These are phyloP conservation scores for Cladosporium sp. DNA, from an alignment of 2,329 filamentous ascomycete genomes.

Conservation along the genomic window DNA sequence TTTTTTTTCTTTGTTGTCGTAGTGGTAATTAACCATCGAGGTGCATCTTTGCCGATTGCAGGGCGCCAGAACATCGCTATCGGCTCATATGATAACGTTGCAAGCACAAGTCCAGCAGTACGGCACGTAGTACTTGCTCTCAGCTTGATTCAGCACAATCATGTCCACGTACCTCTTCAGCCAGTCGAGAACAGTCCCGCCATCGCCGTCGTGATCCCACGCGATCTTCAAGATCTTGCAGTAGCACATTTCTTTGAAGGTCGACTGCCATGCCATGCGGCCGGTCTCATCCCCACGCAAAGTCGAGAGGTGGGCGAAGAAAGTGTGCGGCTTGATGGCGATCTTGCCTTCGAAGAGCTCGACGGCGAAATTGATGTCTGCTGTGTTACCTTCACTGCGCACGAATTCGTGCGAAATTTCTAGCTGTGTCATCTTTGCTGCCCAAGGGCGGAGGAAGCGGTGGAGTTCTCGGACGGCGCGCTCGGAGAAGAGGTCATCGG, in stretches of 20 bases:
- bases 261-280: background rate
- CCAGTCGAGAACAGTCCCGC: background rate
- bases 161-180: background rate
- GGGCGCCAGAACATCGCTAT: background rate
- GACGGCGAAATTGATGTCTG: background rate
- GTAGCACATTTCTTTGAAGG: background rate
- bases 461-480: background rate
- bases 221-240: background rate
- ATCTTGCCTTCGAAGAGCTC: background rate
- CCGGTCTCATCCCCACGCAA: background rate
- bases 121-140: background rate
- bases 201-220: background rate
- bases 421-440: background rate
- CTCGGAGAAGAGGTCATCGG: constrained; percentile 4
- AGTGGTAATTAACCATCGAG: background rate
- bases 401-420: background rate
- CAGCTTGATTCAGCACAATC: background rate
- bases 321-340: background rate
- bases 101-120: background rate
- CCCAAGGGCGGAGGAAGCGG: background rate
- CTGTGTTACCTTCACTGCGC: background rate
- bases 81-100: background rate
- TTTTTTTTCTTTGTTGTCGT: too few species aligned
- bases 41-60: background rate
- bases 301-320: background rate